Conservation (phyloP, 2,329 filamentous ascomycete species). For the Cylindrodendrum hubeiense region DNA sequence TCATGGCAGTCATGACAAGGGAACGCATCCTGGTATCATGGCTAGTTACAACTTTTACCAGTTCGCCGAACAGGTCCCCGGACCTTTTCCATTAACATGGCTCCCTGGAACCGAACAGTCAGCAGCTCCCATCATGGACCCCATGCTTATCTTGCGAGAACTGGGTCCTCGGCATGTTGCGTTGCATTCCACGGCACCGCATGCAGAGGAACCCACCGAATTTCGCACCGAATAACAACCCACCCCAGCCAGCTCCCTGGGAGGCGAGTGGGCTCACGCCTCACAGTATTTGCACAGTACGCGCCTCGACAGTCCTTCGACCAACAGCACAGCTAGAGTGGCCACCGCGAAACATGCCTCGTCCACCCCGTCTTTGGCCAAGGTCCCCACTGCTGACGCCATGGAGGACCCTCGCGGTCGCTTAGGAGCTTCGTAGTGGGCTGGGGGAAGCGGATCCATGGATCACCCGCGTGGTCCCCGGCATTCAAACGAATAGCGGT, state of each 20-base stretch:
- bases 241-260: neutral
- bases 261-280: neutral
- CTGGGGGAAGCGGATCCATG: no score
- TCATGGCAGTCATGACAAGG: neutral
- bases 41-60: neutral
- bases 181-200: neutral
- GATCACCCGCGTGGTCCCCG: no score
- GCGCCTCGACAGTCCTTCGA: neutral
- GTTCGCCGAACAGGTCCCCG: neutral
- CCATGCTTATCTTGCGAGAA: neutral
- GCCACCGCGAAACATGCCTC: no score
- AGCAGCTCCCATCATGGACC: neutral
- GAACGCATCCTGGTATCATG: neutral
- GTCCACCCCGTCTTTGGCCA: neutral
- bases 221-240: neutral
- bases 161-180: neutral
- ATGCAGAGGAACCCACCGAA: slow-evolving; percentile 2
- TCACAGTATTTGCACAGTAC: slow-evolving; percentile 1
- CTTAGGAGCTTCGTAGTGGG: no score
- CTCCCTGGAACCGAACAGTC: neutral
- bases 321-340: neutral
- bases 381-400: neutral
- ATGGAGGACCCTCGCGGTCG: neutral
- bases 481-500: no score
- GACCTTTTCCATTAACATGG: neutral